Evolutionary conservation across 1,139 yeast species (phyloP), one percentile per base, ranked within the genome.

Genomic region (Diutina rugosa): DNA sequence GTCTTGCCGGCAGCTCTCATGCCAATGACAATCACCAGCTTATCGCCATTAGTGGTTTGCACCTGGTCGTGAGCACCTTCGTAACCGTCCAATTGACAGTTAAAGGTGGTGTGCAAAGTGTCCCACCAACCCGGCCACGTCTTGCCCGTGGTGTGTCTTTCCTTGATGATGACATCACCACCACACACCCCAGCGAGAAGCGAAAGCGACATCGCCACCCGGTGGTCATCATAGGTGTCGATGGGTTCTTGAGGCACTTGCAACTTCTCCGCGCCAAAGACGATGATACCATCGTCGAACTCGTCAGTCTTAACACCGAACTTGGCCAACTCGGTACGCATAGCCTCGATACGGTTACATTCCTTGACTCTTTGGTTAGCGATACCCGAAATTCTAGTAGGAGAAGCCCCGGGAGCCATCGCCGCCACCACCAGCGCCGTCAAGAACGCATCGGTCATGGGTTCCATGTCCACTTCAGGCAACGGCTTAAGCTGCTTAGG

Each of bases 51-150:
- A 6, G 62, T 58, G 41, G 55, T 14, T 8, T n/a, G 45, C 10
- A n/a, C 10, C 8, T 38, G 59, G 47, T 58, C 61, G 41, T 57
- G 61, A 8, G 61, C 58, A 14, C 58, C 51, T 64, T 87, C 95
- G 64, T 74, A 77, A 29, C 99, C 99, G 63, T 82, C 85, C 54
- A 93, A 70, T 16, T 70, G 68, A 46, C 81, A 85, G 38, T 83
- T 80, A 65, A 93, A 82, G 59, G 77, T 72, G 57, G 87, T 80
- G 65, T 84, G 90, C 61, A 93, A 76, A 55, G 86, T 79, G 70
- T 93, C 99, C 99, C 99, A 93, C 99, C 99, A 93, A 52, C 98
- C 98, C 21, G 99, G 99, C 99, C 99, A 93, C 0, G 99, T 93
- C 73, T 93, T 93, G 58, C 95, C 95, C 3, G 97, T 95, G 68